Conservation (phyloP, 768 basidiomycete species). For the Mycena galericulata region DNA sequence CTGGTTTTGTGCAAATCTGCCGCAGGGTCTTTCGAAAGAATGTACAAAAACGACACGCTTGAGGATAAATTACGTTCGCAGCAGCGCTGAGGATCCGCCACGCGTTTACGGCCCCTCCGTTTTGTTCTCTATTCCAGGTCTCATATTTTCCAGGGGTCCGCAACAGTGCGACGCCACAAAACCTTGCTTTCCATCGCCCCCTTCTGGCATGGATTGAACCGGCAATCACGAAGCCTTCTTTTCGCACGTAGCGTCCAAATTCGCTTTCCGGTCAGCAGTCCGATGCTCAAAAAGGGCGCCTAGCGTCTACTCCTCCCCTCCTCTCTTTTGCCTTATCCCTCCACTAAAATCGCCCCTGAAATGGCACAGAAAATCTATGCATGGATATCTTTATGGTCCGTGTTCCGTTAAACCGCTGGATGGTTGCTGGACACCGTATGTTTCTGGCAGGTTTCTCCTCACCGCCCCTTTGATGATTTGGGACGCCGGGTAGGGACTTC, state of each 20-base stretch:
- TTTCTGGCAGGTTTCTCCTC: constrained; percentile 61
- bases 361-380: constrained; percentile 47
- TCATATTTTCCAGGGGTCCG: constrained; percentile 24
- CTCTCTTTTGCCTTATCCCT: constrained; percentile 16
- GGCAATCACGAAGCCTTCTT: constrained; percentile 36
- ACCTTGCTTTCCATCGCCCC: constrained; percentile 21
- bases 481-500: constrained; percentile 68
- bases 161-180: constrained; percentile 22
- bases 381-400: constrained; percentile 60
- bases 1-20: constrained; percentile 26
- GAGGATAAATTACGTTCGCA: constrained; percentile 10
- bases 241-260: constrained; percentile 35
- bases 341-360: background rate
- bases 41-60: constrained; percentile 1
- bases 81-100: constrained; percentile 14
- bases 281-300: constrained; percentile 32
- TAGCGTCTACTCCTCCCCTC: constrained; percentile 11
- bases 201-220: constrained; percentile 30
- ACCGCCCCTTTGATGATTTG: constrained; percentile 74
- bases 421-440: background rate
- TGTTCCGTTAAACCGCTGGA: background rate
- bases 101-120: constrained; percentile 1
- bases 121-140: constrained; percentile 21
- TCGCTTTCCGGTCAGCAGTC: constrained; percentile 34
- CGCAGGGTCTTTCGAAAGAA: constrained; percentile 19